These are phyloP conservation scores for Aspergillus brunneoviolaceus DNA, from an alignment of 2,329 filamentous ascomycete species.

Conservation along the genomic window DNA sequence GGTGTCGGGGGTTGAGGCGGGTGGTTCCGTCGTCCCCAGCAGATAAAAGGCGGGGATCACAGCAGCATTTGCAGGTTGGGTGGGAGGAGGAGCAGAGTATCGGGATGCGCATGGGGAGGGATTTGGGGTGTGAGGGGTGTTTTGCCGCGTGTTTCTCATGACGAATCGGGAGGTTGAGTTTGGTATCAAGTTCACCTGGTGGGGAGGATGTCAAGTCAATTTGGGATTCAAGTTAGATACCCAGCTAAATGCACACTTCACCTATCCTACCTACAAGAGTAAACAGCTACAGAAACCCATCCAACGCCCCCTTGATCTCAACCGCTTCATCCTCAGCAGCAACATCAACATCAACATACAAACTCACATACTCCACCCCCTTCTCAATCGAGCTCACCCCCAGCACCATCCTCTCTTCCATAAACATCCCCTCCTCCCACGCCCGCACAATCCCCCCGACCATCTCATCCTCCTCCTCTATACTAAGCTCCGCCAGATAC, in stretches of 20 bases:
- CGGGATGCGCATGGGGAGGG: background rate
- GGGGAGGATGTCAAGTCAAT: too few species aligned
- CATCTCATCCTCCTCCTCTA: background rate
- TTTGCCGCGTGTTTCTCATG: background rate
- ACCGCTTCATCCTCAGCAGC: background rate
- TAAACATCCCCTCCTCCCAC: background rate
- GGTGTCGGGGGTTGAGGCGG: slow-evolving; percentile 20
- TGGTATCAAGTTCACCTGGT: too few species aligned
- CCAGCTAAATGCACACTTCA: too few species aligned
- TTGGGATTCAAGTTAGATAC: too few species aligned
- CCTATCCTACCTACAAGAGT: too few species aligned
- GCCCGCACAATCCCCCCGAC: background rate
- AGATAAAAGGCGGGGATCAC: too few species aligned
- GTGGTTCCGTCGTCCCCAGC: background rate
- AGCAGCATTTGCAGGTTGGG: background rate
- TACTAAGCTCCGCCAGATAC: background rate
- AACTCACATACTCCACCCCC: background rate
- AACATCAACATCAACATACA: background rate
- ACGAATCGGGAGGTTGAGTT: too few species aligned
- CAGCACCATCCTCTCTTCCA: background rate
- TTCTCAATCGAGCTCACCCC: background rate
- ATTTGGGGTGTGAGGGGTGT: background rate
- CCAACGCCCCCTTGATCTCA: background rate
- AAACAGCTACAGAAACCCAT: background rate
- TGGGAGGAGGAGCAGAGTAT: slow-evolving; percentile 12